A percentile compares a stretch with the other conserved stretches of the same genome.
Conservation (phyloP, 2,329 filamentous ascomycete genomes). For the Camillea tinctor region DNA sequence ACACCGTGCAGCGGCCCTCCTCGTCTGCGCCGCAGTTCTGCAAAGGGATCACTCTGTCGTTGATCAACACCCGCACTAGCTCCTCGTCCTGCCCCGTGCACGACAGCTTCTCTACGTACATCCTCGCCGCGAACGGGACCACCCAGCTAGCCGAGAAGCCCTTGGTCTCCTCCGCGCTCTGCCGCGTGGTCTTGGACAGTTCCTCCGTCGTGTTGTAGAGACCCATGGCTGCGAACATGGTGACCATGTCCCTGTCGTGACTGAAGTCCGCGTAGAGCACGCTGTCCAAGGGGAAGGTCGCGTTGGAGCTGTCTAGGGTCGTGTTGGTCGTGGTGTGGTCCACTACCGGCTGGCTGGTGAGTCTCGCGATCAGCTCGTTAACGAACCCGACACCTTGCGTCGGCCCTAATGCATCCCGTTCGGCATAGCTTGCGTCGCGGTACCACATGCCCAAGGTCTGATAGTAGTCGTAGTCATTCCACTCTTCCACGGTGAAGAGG, state of each 20-base stretch:
- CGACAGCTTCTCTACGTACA: slow-evolving; percentile 85
- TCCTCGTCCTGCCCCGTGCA: slow-evolving; percentile 62
- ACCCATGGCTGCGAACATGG: slow-evolving; percentile 73
- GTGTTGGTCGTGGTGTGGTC: slow-evolving; percentile 76
- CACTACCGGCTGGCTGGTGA: slow-evolving; percentile 66
- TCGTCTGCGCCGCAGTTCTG: slow-evolving; percentile 68
- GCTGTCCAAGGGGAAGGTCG: slow-evolving; percentile 70
- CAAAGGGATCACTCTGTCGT: slow-evolving; percentile 76
- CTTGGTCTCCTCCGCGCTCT: slow-evolving; percentile 51
- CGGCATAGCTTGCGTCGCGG: slow-evolving; percentile 58
- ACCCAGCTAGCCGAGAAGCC: slow-evolving; percentile 77
- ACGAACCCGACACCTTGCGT: slow-evolving; percentile 85
- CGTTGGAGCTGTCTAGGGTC: slow-evolving; percentile 66
- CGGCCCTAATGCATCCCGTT: slow-evolving; percentile 73
- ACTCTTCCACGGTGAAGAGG: slow-evolving; percentile 72
- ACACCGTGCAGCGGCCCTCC: slow-evolving; percentile 68
- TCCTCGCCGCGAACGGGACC: slow-evolving; percentile 76
- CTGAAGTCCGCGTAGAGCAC: slow-evolving; percentile 84
- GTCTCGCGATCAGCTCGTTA: slow-evolving; percentile 81
- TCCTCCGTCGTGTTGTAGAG: slow-evolving; percentile 67
- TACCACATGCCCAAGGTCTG: slow-evolving; percentile 83
- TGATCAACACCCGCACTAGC: slow-evolving; percentile 75
- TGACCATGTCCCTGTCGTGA: slow-evolving; percentile 85
- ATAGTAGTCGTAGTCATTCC: slow-evolving; percentile 78
- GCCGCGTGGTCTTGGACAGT: slow-evolving; percentile 50